These are phyloP conservation scores for Ganoderma sinense DNA, from an alignment of 1,284 basidiomycete genomes.

Conservation along the genomic window DNA sequence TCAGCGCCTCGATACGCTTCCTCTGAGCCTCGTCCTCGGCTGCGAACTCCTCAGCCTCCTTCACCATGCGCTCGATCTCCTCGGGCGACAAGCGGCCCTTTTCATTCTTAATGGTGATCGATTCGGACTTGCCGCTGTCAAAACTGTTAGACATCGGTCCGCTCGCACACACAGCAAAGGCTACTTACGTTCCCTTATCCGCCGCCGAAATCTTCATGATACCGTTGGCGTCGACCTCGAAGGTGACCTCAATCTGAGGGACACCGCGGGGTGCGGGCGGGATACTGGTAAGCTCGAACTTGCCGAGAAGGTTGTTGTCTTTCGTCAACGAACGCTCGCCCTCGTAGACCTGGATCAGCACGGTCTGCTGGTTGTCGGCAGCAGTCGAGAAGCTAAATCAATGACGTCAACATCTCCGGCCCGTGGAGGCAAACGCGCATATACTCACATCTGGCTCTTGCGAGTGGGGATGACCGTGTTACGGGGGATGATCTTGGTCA, in stretches of 20 bases:
- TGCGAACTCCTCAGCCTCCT: conserved; percentile 91
- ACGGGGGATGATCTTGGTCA: conserved; percentile 96
- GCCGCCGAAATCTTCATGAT: conserved; percentile 89
- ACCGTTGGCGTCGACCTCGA: conserved; percentile 95
- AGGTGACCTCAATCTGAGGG: conserved; percentile 94
- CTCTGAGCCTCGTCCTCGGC: conserved; percentile 87
- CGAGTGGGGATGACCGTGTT: conserved; percentile 99
- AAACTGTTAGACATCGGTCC: conserved; percentile 18
- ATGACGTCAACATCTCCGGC: conserved; percentile 12
- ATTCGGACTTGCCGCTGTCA: conserved; percentile 83
- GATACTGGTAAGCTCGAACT: conserved; percentile 93
- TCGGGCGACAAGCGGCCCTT: conserved; percentile 87
- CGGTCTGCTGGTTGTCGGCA: conserved; percentile 93
- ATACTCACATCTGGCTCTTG: conserved; percentile 85
- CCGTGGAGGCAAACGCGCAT: background rate
- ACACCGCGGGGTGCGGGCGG: conserved; percentile 96
- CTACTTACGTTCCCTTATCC: conserved; percentile 89
- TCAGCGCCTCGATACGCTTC: conserved; percentile 89
- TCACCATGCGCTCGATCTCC: conserved; percentile 93
- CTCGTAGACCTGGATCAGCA: conserved; percentile 92
- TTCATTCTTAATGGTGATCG: conserved; percentile 89
- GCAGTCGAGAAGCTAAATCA: conserved; percentile 89
- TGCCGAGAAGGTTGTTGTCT: conserved; percentile 98
- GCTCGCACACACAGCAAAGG: background rate
- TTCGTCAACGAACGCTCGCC: conserved; percentile 96